Percentiles rank a stretch among this genome's conserved stretches.
phyloP scores from a whole-genome alignment of 2,329 filamentous ascomycete species.

The Tolypocladium cylindrosporum region DNA sequence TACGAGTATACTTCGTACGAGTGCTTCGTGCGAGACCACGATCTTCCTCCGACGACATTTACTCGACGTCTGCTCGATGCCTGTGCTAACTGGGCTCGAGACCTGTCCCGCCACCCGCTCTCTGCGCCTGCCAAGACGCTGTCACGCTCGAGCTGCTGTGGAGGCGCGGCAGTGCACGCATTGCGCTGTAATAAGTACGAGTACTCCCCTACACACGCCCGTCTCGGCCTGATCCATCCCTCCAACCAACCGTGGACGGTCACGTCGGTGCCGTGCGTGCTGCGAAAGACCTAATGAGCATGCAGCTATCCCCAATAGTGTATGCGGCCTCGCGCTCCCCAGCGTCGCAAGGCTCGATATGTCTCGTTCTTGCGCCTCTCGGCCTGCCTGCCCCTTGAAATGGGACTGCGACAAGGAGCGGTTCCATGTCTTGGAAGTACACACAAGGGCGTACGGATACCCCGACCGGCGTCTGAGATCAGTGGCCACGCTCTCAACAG shows the following conservation, averaged over 20 bases:
- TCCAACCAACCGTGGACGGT: background rate
- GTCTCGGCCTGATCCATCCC: background rate
- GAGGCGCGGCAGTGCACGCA: background rate
- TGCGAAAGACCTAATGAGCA: background rate
- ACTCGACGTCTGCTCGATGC: background rate
- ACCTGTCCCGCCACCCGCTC: background rate
- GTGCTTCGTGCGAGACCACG: background rate
- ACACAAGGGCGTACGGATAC: background rate
- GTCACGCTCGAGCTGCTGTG: background rate
- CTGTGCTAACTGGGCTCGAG: background rate
- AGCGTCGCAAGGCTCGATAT: background rate
- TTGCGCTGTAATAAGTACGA: too few species aligned
- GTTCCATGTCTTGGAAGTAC: background rate
- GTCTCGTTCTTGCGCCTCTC: background rate
- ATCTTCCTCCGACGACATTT: too few species aligned
- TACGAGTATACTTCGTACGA: too few species aligned
- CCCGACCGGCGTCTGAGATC: background rate
- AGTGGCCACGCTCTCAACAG: background rate
- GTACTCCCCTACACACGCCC: background rate
- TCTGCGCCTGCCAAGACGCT: background rate
- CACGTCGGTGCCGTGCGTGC: background rate
- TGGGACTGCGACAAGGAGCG: background rate
- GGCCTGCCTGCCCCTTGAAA: background rate
- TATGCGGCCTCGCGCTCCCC: background rate
- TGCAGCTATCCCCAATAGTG: background rate